Evolutionary conservation across 2,329 filamentous ascomycete species (phyloP), one percentile per base, ranked within the genome.

Genomic region (Pseudocercospora cruenta): DNA sequence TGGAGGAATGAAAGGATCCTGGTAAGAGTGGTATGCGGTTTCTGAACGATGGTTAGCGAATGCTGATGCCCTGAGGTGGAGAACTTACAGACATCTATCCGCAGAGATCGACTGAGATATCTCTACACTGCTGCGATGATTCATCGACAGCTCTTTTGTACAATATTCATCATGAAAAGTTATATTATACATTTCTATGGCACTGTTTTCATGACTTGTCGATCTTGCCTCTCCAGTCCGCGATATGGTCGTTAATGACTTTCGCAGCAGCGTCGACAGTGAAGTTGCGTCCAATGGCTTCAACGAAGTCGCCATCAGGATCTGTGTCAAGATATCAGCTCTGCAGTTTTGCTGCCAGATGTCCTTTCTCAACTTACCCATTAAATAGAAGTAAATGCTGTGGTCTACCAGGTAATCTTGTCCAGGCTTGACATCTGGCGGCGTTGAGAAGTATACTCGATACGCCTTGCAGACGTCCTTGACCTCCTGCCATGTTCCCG

Each of bases 341-440:
- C 1, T 12, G 8, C 39, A 31, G 4, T 9, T 47, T 16, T 28
- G 26, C 12, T 4, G 45, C 10, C 16, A 19, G 9, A 26, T 7
- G 24, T 21, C 0, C 6, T 24, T 1, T 26, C 45, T 7, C 19
- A 12, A 81, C 85, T 79, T 78, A 89, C 87, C 87, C 95, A 99
- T 99, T 72, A 99, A 82, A 80, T 99, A 99, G 76, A 99, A 99
- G 84, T 99, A 99, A 73, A 99, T 99, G 80, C 93, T 97, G 82
- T 99, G 95, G 79, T 99, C 95, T 12, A 99, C 95, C 73, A 99
- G 81, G 78, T 99, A 99, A 80, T 99, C 95, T 83, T 97, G 91
- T 1, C 94, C 95, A 0, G 93, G 91, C 84, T 94, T 91, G 64
- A 98, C 92, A 69, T 93, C 87, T 73, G 88, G 85, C 36, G 95